These are phyloP conservation scores for Dryadomyces sulphureus DNA, from an alignment of 2,329 filamentous ascomycete genomes.

Conservation along the genomic window DNA sequence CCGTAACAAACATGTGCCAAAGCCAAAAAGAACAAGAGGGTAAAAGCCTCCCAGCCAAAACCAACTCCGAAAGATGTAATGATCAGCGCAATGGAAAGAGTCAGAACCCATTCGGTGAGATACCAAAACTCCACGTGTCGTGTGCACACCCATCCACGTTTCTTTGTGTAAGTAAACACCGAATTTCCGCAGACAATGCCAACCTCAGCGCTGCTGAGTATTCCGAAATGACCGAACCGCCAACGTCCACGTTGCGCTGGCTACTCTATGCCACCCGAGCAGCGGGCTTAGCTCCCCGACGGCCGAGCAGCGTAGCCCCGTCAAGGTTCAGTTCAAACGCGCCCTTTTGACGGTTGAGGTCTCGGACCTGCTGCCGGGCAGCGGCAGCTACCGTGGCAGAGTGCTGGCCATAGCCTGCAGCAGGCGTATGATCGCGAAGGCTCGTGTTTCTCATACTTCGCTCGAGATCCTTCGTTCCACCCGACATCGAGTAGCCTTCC, in stretches of 20 bases:
- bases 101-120: not conserved
- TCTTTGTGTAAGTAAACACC: not conserved
- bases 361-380: conserved; percentile 62
- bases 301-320: conserved; percentile 75
- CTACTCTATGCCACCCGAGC: conserved; percentile 23
- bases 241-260: not conserved
- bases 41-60: not conserved
- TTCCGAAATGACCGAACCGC: not conserved
- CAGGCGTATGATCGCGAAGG: conserved; percentile 44
- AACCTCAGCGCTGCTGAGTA: not conserved
- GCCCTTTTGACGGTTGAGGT: conserved; percentile 54
- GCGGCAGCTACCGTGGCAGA: conserved; percentile 71
- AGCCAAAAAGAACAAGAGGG: not conserved
- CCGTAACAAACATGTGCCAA: conserved; percentile 8
- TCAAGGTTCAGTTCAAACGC: conserved; percentile 87
- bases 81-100: not conserved
- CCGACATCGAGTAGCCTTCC: not conserved
- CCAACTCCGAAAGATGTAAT: not conserved
- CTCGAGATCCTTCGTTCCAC: conserved; percentile 55
- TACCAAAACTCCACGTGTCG: not conserved
- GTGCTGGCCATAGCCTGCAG: conserved; percentile 75
- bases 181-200: not conserved
- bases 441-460: conserved; percentile 76
- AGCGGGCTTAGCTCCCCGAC: conserved; percentile 42
- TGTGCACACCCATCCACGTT: not conserved